A percentile compares a stretch with the other conserved stretches of the same genome.
Evolutionary conservation across 352 stramenopile species (phyloP).

Genomic region (Phytophthora cajani): DNA sequence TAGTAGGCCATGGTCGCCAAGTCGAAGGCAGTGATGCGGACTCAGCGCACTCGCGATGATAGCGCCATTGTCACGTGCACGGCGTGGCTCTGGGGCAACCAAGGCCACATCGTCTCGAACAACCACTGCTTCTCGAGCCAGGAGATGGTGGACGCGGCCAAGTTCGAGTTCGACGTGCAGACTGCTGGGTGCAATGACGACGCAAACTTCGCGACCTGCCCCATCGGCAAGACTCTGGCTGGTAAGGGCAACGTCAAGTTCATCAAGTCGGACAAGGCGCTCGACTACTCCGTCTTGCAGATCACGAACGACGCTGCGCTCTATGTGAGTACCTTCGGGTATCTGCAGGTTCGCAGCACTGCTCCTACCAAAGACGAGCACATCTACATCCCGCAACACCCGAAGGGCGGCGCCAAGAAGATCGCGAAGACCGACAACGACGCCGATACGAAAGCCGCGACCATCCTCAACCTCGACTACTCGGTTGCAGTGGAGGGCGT

Average conservation of each 20-base stretch:
- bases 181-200: slow-evolving; percentile 50
- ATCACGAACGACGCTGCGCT: slow-evolving; percentile 43
- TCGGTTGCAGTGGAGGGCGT: slow-evolving; percentile 41
- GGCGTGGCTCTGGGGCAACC: slow-evolving; percentile 63
- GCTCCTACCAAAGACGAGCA: slow-evolving; percentile 47
- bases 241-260: slow-evolving; percentile 60
- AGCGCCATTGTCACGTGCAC: slow-evolving; percentile 49
- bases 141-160: slow-evolving; percentile 50
- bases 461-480: slow-evolving; percentile 43
- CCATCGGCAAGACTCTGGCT: slow-evolving; percentile 43
- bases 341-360: slow-evolving; percentile 59
- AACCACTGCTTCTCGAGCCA: slow-evolving; percentile 59
- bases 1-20: slow-evolving; percentile 44
- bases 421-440: slow-evolving; percentile 59
- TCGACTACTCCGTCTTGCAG: slow-evolving; percentile 68
- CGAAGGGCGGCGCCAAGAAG: slow-evolving; percentile 59
- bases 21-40: slow-evolving; percentile 55
- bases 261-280: slow-evolving; percentile 54
- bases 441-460: slow-evolving; percentile 24
- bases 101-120: slow-evolving; percentile 75
- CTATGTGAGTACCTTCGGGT: slow-evolving; percentile 59
- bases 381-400: slow-evolving; percentile 77
- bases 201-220: slow-evolving; percentile 50
- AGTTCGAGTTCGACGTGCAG: slow-evolving; percentile 71
- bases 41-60: slow-evolving; percentile 54